A percentile compares a stretch with the other conserved stretches of the same genome.
Conservation (phyloP, 805 yeast genomes). For the Ogataea kodamae region DNA sequence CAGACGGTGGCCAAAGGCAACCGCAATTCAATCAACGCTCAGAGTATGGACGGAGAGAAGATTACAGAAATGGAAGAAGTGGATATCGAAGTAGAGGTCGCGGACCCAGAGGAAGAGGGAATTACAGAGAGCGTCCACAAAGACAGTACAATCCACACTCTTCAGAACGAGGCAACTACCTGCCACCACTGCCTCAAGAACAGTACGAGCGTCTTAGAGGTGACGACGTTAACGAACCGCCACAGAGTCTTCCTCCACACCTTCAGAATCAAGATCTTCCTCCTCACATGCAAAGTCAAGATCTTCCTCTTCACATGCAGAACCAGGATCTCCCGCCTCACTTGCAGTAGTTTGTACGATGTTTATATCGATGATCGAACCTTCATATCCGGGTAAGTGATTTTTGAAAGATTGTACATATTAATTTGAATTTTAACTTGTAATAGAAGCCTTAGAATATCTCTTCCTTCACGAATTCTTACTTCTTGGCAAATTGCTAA, state of each 20-base stretch:
- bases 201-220: conserved; percentile 2
- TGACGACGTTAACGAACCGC: conserved; percentile 5
- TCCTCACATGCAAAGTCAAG: conserved; percentile 15
- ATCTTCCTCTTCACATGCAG: conserved; percentile 10
- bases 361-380: background rate
- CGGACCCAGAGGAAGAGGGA: conserved; percentile 13
- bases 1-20: conserved; percentile 80
- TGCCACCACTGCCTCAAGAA: conserved; percentile 11
- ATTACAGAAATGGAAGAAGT: conserved; percentile 24
- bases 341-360: background rate
- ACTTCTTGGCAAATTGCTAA: background rate
- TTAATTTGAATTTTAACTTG: background rate
- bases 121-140: conserved; percentile 22
- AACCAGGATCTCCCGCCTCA: conserved; percentile 23
- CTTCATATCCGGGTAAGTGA: conserved; percentile 5
- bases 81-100: conserved; percentile 11
- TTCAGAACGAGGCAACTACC: conserved; percentile 8
- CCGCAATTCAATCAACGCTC: conserved; percentile 12
- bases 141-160: conserved; percentile 12
- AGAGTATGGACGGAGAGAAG: conserved; percentile 1
- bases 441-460: background rate
- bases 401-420: background rate
- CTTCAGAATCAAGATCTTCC: conserved; percentile 18
- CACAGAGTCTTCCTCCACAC: conserved; percentile 10
- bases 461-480: background rate